Percentiles rank a stretch among this genome's conserved stretches.
These are phyloP conservation scores for Yamadazyma laniorum DNA, from an alignment of 805 yeast species.

Conservation along the genomic window DNA sequence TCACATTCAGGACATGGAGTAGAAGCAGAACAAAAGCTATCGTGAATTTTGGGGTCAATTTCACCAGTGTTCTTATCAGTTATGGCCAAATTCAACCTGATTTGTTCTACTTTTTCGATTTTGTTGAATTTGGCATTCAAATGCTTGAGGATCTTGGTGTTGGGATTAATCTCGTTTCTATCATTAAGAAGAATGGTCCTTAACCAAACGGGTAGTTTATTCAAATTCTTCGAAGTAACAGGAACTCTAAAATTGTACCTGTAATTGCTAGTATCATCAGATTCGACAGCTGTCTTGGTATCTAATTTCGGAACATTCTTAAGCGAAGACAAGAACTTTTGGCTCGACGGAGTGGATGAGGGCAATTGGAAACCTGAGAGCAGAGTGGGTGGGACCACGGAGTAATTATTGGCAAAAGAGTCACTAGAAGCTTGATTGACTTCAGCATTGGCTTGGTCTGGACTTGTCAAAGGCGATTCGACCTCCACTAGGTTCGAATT, in stretches of 20 bases:
- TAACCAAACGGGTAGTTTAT: conserved; percentile 35
- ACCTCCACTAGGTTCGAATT: conserved; percentile 9
- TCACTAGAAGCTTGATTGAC: conserved; percentile 6
- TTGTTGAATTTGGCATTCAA: conserved; percentile 33
- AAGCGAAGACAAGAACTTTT: conserved; percentile 35
- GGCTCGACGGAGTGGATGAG: conserved; percentile 34
- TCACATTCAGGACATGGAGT: conserved; percentile 45
- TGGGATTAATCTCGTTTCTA: conserved; percentile 7
- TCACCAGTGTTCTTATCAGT: conserved; percentile 6
- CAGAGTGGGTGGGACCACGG: conserved; percentile 11
- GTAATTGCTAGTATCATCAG: conserved; percentile 16
- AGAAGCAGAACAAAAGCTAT: conserved; percentile 36
- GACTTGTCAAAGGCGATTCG: conserved; percentile 7
- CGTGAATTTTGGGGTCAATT: conserved; percentile 12
- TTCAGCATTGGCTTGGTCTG: neutral
- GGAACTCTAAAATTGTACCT: conserved; percentile 25
- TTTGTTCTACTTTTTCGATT: conserved; percentile 38
- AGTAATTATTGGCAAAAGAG: neutral
- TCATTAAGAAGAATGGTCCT: conserved; percentile 11
- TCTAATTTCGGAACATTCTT: conserved; percentile 30
- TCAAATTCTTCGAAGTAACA: conserved; percentile 8
- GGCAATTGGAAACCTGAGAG: conserved; percentile 45
- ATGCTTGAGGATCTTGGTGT: conserved; percentile 21
- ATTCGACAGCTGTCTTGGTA: conserved; percentile 11
- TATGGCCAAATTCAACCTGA: conserved; percentile 35